A percentile compares a stretch with the other conserved stretches of the same genome.
These are phyloP conservation scores for Cercophora sp. DNA, from an alignment of 495 filamentous ascomycete genomes.

Conservation along the genomic window DNA sequence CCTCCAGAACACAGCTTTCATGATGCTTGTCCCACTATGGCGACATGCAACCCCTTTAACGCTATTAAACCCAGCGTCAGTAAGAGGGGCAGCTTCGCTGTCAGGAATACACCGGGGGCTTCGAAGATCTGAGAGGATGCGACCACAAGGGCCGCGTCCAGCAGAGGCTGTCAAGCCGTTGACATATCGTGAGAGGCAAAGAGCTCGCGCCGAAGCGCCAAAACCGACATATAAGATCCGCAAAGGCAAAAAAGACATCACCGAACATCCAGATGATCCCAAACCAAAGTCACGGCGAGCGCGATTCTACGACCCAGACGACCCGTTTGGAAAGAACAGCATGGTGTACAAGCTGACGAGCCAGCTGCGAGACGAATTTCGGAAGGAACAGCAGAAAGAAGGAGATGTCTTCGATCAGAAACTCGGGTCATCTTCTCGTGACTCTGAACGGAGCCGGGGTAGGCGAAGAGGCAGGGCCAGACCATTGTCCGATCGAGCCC, in stretches of 20 bases:
- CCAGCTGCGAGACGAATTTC: constrained; percentile 19
- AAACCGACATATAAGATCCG: constrained; percentile 34
- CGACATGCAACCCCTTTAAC: constrained; percentile 19
- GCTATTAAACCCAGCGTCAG: background rate
- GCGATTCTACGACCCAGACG: constrained; percentile 40
- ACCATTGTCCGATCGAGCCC: too few relatives aligned
- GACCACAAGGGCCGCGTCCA: background rate
- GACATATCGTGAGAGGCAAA: constrained; percentile 26
- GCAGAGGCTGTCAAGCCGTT: constrained; percentile 11
- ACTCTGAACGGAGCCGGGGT: background rate
- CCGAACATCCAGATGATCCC: constrained; percentile 27
- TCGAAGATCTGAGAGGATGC: constrained; percentile 17
- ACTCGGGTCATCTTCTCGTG: background rate
- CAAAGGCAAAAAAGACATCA: constrained; percentile 46
- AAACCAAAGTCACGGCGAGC: constrained; percentile 32
- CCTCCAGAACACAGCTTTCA: too few relatives aligned
- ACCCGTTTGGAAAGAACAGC: constrained; percentile 43
- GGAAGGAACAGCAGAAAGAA: background rate
- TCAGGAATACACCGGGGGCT: constrained; percentile 30
- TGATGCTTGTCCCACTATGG: constrained; percentile 21
- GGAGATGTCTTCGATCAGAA: constrained; percentile 6
- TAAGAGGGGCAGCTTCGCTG: constrained; percentile 19
- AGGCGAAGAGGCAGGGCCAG: background rate
- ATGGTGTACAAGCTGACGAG: constrained; percentile 40
- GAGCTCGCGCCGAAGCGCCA: constrained; percentile 16